Evolutionary conservation across 371 early-diverging fungal species (phyloP), one percentile per base, ranked within the genome.

Genomic region (Actinomortierella wolfii): DNA sequence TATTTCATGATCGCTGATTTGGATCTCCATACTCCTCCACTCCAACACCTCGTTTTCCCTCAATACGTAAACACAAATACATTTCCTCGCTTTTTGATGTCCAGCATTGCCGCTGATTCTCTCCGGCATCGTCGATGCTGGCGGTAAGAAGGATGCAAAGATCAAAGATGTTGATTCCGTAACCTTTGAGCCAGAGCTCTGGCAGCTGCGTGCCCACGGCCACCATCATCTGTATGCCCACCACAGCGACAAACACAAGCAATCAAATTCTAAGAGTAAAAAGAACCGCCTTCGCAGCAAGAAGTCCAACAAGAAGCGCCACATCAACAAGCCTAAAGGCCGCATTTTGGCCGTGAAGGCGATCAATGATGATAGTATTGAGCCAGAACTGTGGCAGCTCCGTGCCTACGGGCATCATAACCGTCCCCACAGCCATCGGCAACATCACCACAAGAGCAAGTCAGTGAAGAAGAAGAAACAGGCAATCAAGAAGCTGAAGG

Each of bases 301-400:
- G 18, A 56, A 56, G 56, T 1, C 28, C 39, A 15, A 24, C 0
- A 23, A 21, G 13, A 46, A 20, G 11, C 50, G 17, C 23, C 43
- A 11, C 34, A 34, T 11, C 4, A 34, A 34, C 34, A 11, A 34
- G 34, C 34, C n/a, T n/a, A n/a, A n/a, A n/a, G n/a, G n/a, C n/a
- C n/a, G n/a, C n/a, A n/a, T n/a, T n/a, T n/a, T n/a, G 34, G 34
- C 11, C 34, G 34, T 34, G 34, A 4, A 34, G 34, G 34, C 34
- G 34, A 34, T 34, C 34, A 11, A 34, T 34, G 34, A 34, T 6
- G 34, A 34, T 11, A 34, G 11, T 4, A 34, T 58, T 15, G 55
- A 65, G 20, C 71, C 71, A 17, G 71, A 71, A 20, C 56, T 71
- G 9, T 71, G 71, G 71, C 71, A 71, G 20, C 71, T 71, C 24